A percentile compares a stretch with the other conserved stretches of the same genome.
phyloP scores from a whole-genome alignment of 257 asterid species.

The Lycium barbarum region DNA sequence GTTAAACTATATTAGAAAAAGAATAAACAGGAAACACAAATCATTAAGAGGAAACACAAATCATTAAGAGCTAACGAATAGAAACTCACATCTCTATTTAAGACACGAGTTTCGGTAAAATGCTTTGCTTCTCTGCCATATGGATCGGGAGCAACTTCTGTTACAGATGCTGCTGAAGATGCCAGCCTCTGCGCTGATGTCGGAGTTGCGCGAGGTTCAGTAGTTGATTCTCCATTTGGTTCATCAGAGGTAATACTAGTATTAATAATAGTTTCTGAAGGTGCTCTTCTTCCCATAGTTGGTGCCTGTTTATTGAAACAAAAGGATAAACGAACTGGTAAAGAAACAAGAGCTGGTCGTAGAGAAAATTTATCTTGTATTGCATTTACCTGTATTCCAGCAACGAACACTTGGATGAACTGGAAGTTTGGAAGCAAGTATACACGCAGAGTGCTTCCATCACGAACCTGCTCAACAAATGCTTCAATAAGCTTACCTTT shows the following conservation, averaged over 20 bases:
- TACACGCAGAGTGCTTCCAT: conserved; percentile 92
- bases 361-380: not conserved
- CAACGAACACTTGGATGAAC: conserved; percentile 85
- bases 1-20: conserved; percentile 24
- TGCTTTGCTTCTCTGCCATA: conserved; percentile 95
- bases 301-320: conserved; percentile 68
- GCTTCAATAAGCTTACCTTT: conserved; percentile 95
- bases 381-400: conserved; percentile 79
- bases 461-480: conserved; percentile 88
- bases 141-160: conserved; percentile 81
- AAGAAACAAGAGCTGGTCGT: not conserved
- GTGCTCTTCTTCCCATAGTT: conserved; percentile 82
- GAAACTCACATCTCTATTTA: conserved; percentile 84
- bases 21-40: not conserved
- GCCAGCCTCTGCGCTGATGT: conserved; percentile 93
- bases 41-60: not conserved
- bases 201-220: conserved; percentile 65
- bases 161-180: conserved; percentile 58
- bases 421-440: conserved; percentile 90
- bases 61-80: not conserved
- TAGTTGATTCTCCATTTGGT: conserved; percentile 68
- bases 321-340: not conserved
- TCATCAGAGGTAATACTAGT: conserved; percentile 56
- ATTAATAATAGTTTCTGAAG: conserved; percentile 53
- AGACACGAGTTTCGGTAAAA: conserved; percentile 87